Evolutionary conservation across 2,329 filamentous ascomycete species (phyloP).

Genomic region (Xylaria polymorpha): DNA sequence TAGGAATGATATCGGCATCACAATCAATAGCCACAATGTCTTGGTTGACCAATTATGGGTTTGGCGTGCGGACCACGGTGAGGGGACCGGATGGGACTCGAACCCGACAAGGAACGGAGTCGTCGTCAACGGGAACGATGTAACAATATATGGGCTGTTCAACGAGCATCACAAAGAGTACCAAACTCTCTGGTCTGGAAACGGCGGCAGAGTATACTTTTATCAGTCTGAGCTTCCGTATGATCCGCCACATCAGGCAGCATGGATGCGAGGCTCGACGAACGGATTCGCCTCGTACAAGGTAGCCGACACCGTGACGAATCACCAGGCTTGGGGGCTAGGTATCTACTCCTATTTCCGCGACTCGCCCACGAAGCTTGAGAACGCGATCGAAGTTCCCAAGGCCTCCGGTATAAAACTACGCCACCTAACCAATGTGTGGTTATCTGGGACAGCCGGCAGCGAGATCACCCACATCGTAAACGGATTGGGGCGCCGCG

Average conservation of each 20-base stretch:
- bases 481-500: slow-evolving; percentile 47
- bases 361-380: slow-evolving; percentile 50
- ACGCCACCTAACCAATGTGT: slow-evolving; percentile 50
- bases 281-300: slow-evolving; percentile 52
- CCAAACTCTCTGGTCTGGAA: slow-evolving; percentile 51
- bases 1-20: slow-evolving; percentile 48
- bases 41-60: slow-evolving; percentile 51
- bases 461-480: slow-evolving; percentile 51
- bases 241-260: slow-evolving; percentile 49
- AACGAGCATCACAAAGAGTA: slow-evolving; percentile 52
- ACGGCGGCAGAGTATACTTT: slow-evolving; percentile 50
- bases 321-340: slow-evolving; percentile 51
- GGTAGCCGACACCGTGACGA: slow-evolving; percentile 46
- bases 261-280: slow-evolving; percentile 45
- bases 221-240: slow-evolving; percentile 53
- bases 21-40: slow-evolving; percentile 49
- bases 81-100: slow-evolving; percentile 47
- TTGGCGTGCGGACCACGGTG: slow-evolving; percentile 51
- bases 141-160: slow-evolving; percentile 51
- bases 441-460: slow-evolving; percentile 48
- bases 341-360: slow-evolving; percentile 52
- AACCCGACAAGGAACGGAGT: slow-evolving; percentile 50
- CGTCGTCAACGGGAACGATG: slow-evolving; percentile 49
- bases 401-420: slow-evolving; percentile 44
- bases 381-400: slow-evolving; percentile 51